A percentile compares a stretch with the other conserved stretches of the same genome.
phyloP scores from a whole-genome alignment of 306 rosid genomes.

The Mimosa bimucronata region DNA sequence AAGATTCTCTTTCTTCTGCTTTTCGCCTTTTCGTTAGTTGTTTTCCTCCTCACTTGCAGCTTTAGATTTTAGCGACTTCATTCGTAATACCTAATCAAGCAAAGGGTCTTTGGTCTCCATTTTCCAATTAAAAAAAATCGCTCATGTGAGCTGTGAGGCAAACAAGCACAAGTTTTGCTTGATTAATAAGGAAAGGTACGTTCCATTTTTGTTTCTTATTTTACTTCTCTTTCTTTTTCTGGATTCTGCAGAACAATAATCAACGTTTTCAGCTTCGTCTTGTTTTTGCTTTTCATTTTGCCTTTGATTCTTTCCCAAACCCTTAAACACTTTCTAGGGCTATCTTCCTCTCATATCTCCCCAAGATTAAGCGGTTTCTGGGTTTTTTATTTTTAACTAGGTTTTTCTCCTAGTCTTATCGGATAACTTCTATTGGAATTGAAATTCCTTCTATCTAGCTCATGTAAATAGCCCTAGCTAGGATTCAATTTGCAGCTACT shows the following conservation, averaged over 20 bases:
- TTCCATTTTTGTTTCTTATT: background rate
- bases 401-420: background rate
- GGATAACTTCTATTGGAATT: background rate
- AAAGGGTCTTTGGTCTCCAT: background rate
- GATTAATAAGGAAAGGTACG: background rate
- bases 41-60: background rate
- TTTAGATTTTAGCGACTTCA: background rate
- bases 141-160: background rate
- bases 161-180: background rate
- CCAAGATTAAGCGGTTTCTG: conserved; percentile 40
- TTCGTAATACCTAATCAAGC: background rate
- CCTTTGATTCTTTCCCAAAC: background rate
- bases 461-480: conserved; percentile 27
- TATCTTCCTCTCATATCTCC: background rate
- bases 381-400: conserved; percentile 42
- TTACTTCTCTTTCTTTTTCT: background rate
- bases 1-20: background rate
- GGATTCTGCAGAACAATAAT: background rate
- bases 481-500: too few species aligned
- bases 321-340: background rate
- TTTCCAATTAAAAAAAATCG: background rate
- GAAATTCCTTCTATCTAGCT: conserved; percentile 18
- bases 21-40: too few species aligned
- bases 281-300: background rate
- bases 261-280: background rate